Evolutionary conservation across 805 yeast genomes (phyloP).

Genomic region (Barnettozyma sp.): DNA sequence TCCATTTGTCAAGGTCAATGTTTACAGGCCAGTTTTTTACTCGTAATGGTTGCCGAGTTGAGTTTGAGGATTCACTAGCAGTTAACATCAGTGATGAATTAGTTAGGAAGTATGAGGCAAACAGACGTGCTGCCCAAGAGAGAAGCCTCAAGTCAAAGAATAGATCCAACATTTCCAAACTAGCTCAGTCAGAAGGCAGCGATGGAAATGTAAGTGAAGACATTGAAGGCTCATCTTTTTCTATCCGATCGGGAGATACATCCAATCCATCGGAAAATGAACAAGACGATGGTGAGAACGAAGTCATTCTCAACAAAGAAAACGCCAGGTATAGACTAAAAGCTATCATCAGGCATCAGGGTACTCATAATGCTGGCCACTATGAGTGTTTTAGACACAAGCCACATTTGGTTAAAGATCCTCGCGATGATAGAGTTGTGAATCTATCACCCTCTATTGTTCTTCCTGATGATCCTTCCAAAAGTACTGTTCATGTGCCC

Average conservation of each 20-base stretch:
- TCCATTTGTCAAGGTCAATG: constrained; percentile 85
- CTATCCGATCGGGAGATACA: too few relatives aligned
- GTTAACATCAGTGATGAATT: constrained; percentile 39
- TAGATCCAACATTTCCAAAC: too few relatives aligned
- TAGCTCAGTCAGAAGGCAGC: too few relatives aligned
- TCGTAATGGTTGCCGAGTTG: constrained; percentile 69
- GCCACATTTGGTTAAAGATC: constrained; percentile 41
- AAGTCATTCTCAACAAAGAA: constrained; percentile 23
- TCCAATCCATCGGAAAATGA: too few relatives aligned
- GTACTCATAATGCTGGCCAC: constrained; percentile 85
- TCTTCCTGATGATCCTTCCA: constrained; percentile 10
- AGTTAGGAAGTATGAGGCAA: constrained; percentile 25
- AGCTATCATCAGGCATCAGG: constrained; percentile 78
- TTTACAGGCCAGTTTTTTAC: constrained; percentile 59
- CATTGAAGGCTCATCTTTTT: neutral
- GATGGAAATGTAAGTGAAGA: too few relatives aligned
- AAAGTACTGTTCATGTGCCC: neutral
- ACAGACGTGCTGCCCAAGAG: constrained; percentile 18
- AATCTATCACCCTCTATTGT: constrained; percentile 27
- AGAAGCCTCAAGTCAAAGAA: constrained; percentile 15
- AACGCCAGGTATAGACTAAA: constrained; percentile 48
- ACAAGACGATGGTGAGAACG: constrained; percentile 25
- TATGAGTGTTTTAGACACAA: constrained; percentile 83
- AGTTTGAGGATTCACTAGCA: constrained; percentile 49
- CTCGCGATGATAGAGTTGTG: constrained; percentile 22